These are phyloP conservation scores for Hanseniaspora sp. DNA, from an alignment of 1,139 yeast genomes.

Conservation along the genomic window DNA sequence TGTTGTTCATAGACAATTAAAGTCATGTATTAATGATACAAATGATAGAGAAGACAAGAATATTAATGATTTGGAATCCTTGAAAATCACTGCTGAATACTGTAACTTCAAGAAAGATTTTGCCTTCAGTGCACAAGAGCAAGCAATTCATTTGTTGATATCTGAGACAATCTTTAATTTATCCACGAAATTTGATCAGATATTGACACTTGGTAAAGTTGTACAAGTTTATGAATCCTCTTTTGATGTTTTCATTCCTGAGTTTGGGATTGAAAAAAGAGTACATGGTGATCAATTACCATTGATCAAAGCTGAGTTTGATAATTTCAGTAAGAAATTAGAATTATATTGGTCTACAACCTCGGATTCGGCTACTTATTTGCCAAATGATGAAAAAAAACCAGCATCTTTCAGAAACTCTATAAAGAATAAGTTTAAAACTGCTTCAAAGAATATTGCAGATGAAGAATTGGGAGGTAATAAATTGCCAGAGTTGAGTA, in stretches of 20 bases:
- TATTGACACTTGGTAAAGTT: conserved; percentile 76
- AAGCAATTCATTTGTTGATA: conserved; percentile 74
- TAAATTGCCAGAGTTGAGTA: conserved; percentile 31
- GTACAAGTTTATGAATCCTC: conserved; percentile 92
- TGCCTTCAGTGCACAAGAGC: conserved; percentile 87
- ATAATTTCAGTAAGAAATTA: conserved; percentile 51
- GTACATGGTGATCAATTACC: conserved; percentile 98
- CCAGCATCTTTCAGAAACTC: conserved; percentile 67
- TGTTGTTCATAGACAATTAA: conserved; percentile 84
- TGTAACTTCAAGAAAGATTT: conserved; percentile 94
- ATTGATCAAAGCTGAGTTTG: conserved; percentile 82
- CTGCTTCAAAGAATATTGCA: conserved; percentile 62
- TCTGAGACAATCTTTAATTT: conserved; percentile 77
- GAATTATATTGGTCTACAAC: conserved; percentile 90
- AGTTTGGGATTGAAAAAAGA: conserved; percentile 90
- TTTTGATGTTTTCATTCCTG: conserved; percentile 88
- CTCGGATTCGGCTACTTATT: conserved; percentile 77
- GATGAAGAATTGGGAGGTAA: conserved; percentile 28
- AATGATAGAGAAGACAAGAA: not conserved
- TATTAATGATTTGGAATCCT: conserved; percentile 47
- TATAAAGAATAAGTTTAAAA: conserved; percentile 65
- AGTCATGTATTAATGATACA: conserved; percentile 45
- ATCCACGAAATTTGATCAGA: conserved; percentile 67
- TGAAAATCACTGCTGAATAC: conserved; percentile 76
- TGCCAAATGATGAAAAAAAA: conserved; percentile 78